These are phyloP conservation scores for Xylaria polymorpha DNA, from an alignment of 2,329 filamentous ascomycete genomes.

Conservation along the genomic window DNA sequence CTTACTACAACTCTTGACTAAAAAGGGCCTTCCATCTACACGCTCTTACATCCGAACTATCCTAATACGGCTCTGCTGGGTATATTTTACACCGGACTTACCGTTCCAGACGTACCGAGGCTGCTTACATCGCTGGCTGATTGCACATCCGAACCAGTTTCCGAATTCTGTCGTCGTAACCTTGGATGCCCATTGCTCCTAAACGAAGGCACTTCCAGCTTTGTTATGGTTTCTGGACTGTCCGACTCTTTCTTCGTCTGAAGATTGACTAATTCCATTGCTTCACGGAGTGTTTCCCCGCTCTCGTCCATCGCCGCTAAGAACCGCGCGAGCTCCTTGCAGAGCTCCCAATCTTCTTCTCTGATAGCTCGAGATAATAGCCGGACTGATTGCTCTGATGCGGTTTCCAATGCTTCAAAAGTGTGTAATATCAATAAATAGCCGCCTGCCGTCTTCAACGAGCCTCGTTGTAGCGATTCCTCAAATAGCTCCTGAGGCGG, in stretches of 20 bases:
- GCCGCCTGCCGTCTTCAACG: slow-evolving; percentile 92
- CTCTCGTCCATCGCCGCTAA: slow-evolving; percentile 90
- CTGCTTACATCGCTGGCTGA: slow-evolving; percentile 50
- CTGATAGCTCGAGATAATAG: slow-evolving; percentile 83
- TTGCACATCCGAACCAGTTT: slow-evolving; percentile 48
- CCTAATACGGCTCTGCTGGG: background rate
- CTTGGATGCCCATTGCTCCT: slow-evolving; percentile 45
- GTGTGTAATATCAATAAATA: slow-evolving; percentile 97
- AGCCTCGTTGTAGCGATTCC: slow-evolving; percentile 84
- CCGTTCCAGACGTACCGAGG: slow-evolving; percentile 47
- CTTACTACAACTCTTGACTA: background rate
- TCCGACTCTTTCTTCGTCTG: slow-evolving; percentile 51
- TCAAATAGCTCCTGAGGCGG: slow-evolving; percentile 93
- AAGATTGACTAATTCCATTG: slow-evolving; percentile 71
- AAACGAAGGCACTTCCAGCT: slow-evolving; percentile 50
- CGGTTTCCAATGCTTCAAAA: slow-evolving; percentile 74
- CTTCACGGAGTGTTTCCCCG: slow-evolving; percentile 80
- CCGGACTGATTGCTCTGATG: slow-evolving; percentile 81
- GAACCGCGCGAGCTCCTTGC: slow-evolving; percentile 94
- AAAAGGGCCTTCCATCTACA: background rate
- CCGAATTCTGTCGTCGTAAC: slow-evolving; percentile 47
- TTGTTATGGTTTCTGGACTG: slow-evolving; percentile 48
- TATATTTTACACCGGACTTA: slow-evolving; percentile 45
- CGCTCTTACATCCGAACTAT: background rate
- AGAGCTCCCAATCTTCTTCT: slow-evolving; percentile 93